Evolutionary conservation across 495 filamentous ascomycete species (phyloP), one percentile per base, ranked within the genome.

Genomic region (Podospora anserina): DNA sequence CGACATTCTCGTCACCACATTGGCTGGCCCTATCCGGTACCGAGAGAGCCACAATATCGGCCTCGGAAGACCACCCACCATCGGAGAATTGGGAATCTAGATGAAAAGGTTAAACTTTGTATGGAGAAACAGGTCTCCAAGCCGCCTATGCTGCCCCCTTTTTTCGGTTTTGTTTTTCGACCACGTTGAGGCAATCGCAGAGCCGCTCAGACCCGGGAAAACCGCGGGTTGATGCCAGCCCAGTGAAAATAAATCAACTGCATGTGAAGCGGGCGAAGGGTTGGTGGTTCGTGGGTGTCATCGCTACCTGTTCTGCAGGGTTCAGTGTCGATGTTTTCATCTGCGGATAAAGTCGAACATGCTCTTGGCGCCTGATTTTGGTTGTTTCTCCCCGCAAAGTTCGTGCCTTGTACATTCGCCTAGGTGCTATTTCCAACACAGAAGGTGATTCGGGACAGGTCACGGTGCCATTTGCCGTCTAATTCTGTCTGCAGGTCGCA

Each of bases 271-370:
- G 55, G n/a, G 55, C 3, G 55, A 19, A 20, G 16, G 55, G 15
- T 58, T 58, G 55, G 55, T 58, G 55, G 55, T 26, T 58, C 55
- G 23, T 58, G 39, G 39, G 39, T 49, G 2, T 49, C 39, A 49
- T 49, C 39, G 39, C 39, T 49, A 49, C 39, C 39, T 49, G 39
- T 49, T 49, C 57, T 55, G 30, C 34, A 57, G 63, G 55, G 39
- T 54, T 44, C 67, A 65, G 20, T 7, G 44, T 53, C 57, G 61
- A 58, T 56, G 19, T 49, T 34, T 70, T 66, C 68, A 70, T 66
- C 28, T 66, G 60, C 62, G 64, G 68, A 66, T 70, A 70, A 70
- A 70, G 68, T 70, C 64, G 15, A 49, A 19, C 53, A 19, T 5
- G 62, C 53, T 19, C 68, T 70, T 70, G 68, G 68, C 68, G 58